Evolutionary conservation across 495 filamentous ascomycete genomes (phyloP), one percentile per base, ranked within the genome.

Genomic region (Amniculicola lignicola): DNA sequence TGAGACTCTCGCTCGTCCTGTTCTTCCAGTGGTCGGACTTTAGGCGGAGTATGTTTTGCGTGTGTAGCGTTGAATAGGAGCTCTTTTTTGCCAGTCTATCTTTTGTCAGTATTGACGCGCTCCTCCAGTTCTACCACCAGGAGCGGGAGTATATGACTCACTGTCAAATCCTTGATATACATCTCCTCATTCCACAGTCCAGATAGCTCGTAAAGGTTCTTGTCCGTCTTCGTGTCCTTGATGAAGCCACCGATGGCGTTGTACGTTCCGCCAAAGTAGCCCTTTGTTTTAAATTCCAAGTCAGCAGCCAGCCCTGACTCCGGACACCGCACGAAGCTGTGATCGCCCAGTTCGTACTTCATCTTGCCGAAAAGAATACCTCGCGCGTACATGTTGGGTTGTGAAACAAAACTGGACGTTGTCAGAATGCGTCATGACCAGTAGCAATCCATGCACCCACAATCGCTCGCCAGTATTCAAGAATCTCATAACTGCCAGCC

Each of bases 341-440:
- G 91, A 69, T 99, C 93, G 31, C 93, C 93, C 16, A 99, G 80
- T 73, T 99, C 93, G 72, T 97, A 99, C 71, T 96, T 96, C 93
- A 99, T 97, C 72, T 96, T 97, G 18, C 93, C 93, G 65, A 99
- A 96, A 11, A 99, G 75, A 51, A 99, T 97, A 21, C 93, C 93
- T 51, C 93, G 82, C 29, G 92, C 94, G 70, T 99, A 99, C 91
- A 99, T 99, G 70, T 99, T 99, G 5, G 93, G 93, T 67, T 99
- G 93, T 0, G 93, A 96, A 47, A 96, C 69, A 62, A 92, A 86
- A 70, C 88, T 92, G 49, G 12, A 4, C 6, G 24, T 6, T 19
- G 35, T 62, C 39, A 58, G 42, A 40, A 37, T 16, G 25, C 4
- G 16, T 23, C 16, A 46, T 23, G 19, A 15, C 14, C 21, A 11